phyloP scores from a whole-genome alignment of 148 eudicot species.

The Selenicereus undatus region DNA sequence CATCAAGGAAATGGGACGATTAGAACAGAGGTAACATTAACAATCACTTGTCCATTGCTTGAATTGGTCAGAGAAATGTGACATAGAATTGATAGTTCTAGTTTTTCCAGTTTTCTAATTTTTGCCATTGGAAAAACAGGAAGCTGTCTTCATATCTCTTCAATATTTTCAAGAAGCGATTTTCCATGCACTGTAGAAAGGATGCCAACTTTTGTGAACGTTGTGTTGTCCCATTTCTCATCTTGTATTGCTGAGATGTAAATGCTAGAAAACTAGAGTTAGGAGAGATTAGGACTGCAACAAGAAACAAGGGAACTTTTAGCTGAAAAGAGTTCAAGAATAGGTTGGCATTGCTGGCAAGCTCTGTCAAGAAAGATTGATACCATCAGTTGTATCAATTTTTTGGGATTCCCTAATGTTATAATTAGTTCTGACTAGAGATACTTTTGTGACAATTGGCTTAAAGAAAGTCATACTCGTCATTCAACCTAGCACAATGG shows the following conservation, averaged over 20 bases:
- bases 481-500: no score
- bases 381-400: background rate
- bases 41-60: background rate
- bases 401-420: no score
- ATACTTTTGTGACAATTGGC: no score
- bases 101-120: background rate
- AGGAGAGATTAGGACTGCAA: background rate
- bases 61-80: background rate
- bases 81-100: background rate
- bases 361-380: background rate
- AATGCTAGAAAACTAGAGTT: background rate
- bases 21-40: slow-evolving; percentile 80
- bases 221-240: background rate
- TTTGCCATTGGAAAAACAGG: slow-evolving; percentile 42
- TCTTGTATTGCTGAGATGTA: slow-evolving; percentile 2
- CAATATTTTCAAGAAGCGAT: slow-evolving; percentile 96
- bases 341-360: background rate
- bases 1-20: slow-evolving; percentile 96
- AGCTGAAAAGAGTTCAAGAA: background rate
- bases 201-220: background rate
- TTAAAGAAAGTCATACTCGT: no score
- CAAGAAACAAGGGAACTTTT: background rate
- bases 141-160: slow-evolving; percentile 84
- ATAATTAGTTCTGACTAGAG: no score
- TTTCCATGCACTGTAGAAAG: slow-evolving; percentile 40